Conservation (phyloP, 2,329 filamentous ascomycete genomes). For the Falciphora oryzae region DNA sequence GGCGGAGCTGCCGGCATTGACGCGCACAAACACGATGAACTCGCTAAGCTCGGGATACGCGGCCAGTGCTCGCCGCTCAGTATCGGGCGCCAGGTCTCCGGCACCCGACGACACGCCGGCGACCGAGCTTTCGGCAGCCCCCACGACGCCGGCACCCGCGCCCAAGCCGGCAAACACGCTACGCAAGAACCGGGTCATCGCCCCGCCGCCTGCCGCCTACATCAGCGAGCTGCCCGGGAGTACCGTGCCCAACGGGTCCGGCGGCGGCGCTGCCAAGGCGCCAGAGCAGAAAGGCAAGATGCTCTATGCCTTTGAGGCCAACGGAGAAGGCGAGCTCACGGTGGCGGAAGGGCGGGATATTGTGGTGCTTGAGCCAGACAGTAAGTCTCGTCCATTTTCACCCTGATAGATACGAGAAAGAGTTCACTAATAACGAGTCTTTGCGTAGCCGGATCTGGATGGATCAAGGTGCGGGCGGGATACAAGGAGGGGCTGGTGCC, state of each 20-base stretch:
- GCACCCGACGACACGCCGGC: constrained; percentile 41
- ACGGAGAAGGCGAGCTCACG: constrained; percentile 73
- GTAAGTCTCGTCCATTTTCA: constrained; percentile 47
- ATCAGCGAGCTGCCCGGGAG: constrained; percentile 60
- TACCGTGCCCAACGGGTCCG: constrained; percentile 33
- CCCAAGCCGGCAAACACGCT: constrained; percentile 24
- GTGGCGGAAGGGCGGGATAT: constrained; percentile 77
- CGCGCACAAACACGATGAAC: constrained; percentile 80
- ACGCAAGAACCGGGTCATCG: constrained; percentile 69
- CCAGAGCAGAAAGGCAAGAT: constrained; percentile 73
- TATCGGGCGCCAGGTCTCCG: constrained; percentile 55
- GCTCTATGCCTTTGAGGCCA: constrained; percentile 81
- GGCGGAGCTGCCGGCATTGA: constrained; percentile 62
- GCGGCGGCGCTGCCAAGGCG: constrained; percentile 18
- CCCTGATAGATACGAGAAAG: constrained; percentile 2
- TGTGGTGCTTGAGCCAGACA: constrained; percentile 75
- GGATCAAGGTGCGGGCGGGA: constrained; percentile 76
- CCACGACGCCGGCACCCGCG: constrained; percentile 28
- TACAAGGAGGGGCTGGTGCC: constrained; percentile 81
- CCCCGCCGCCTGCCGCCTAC: constrained; percentile 80
- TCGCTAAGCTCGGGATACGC: constrained; percentile 86
- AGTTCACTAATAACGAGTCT: constrained; percentile 24
- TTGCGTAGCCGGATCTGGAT: constrained; percentile 74
- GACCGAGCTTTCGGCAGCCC: constrained; percentile 25
- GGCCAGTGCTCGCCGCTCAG: constrained; percentile 68